A percentile compares a stretch with the other conserved stretches of the same genome.
These are phyloP conservation scores for Diaporthe citrichinensis DNA, from an alignment of 2,329 filamentous ascomycete genomes.

Conservation along the genomic window DNA sequence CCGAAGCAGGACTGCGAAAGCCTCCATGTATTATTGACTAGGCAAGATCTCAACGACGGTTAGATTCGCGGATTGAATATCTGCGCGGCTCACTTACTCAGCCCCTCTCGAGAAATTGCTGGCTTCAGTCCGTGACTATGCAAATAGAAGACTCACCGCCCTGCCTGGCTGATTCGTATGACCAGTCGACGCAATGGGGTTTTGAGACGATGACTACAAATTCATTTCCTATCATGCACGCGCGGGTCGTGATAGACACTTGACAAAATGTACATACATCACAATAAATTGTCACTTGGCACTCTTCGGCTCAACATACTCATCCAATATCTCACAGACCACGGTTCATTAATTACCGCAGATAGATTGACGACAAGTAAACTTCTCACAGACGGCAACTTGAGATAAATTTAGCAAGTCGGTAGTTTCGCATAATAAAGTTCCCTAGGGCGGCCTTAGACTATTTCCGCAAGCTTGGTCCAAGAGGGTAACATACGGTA, in stretches of 20 bases:
- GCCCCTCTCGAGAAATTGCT: background rate
- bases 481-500: too few species aligned
- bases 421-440: too few species aligned
- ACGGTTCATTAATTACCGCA: too few species aligned
- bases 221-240: background rate
- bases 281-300: background rate
- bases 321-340: background rate
- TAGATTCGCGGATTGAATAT: conserved; percentile 3
- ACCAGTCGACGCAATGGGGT: too few species aligned
- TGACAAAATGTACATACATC: background rate
- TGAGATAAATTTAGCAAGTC: too few species aligned
- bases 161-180: background rate
- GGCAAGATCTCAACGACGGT: conserved; percentile 16
- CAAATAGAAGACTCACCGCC: background rate
- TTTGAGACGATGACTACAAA: too few species aligned
- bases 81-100: background rate
- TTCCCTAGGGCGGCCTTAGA: too few species aligned
- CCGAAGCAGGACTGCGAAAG: conserved; percentile 30
- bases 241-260: background rate
- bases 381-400: too few species aligned
- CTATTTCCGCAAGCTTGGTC: too few species aligned
- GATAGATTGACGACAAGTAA: too few species aligned
- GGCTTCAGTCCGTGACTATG: background rate
- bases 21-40: conserved; percentile 21
- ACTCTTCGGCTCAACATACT: background rate